A percentile compares a stretch with the other conserved stretches of the same genome.
Conservation (phyloP, 73 alveolate genomes). For the Effrenium voratum region DNA sequence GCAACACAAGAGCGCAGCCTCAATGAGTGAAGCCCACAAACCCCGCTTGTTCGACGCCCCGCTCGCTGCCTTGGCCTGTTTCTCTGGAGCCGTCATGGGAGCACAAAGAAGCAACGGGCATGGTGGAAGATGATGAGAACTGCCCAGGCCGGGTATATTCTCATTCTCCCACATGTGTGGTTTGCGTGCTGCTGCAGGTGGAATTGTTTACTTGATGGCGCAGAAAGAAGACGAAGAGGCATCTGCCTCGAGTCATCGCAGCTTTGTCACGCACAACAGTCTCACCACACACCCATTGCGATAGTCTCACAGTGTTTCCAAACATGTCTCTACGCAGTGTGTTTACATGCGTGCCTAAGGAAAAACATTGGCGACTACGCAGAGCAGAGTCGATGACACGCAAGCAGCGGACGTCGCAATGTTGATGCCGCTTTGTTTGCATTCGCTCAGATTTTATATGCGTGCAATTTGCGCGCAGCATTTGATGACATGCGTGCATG, state of each 20-base stretch:
- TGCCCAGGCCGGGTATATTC: too few relatives aligned
- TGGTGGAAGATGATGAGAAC: conserved; percentile 18
- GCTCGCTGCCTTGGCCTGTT: too few relatives aligned
- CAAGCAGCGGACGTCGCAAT: neutral
- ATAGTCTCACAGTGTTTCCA: neutral
- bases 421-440: neutral
- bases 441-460: neutral
- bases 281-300: neutral
- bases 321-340: neutral
- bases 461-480: neutral
- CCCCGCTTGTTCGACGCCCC: too few relatives aligned
- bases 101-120: neutral
- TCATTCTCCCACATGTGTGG: too few relatives aligned
- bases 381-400: too few relatives aligned
- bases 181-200: too few relatives aligned
- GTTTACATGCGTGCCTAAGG: neutral
- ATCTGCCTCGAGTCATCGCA: neutral
- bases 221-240: neutral
- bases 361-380: too few relatives aligned
- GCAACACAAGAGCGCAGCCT: too few relatives aligned
- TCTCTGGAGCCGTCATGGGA: too few relatives aligned
- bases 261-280: neutral
- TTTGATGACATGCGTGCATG: neutral
- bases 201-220: neutral
- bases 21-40: too few relatives aligned